phyloP scores from a whole-genome alignment of 176 grass and related monocot species.

The Otatea glauca region DNA sequence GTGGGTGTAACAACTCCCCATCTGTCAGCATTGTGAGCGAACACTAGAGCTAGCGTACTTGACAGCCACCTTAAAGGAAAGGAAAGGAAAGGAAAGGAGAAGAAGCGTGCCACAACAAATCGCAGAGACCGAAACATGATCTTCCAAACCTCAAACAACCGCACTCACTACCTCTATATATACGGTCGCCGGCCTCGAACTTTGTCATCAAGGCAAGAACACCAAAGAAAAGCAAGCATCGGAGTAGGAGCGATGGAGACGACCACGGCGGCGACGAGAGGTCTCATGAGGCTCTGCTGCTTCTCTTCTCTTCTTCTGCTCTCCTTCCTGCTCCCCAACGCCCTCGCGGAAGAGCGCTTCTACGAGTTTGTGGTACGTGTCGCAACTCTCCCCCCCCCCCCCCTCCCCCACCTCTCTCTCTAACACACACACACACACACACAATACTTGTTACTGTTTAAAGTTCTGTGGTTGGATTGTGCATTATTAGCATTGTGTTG shows the following conservation, averaged over 20 bases:
- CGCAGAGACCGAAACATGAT: conserved; percentile 63
- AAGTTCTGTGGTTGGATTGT: not conserved
- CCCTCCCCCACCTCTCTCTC: too few species aligned
- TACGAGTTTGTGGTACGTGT: conserved; percentile 77
- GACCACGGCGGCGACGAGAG: not conserved
- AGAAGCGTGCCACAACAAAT: not conserved
- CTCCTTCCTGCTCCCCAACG: conserved; percentile 34
- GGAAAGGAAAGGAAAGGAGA: not conserved
- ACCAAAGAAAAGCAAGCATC: conserved; percentile 1
- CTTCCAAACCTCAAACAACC: conserved; percentile 77
- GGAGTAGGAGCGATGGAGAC: conserved; percentile 37
- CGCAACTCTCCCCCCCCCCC: not conserved
- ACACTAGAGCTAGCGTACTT: conserved; percentile 32
- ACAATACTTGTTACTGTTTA: too few species aligned
- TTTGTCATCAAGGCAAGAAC: conserved; percentile 38
- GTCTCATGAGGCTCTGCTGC: conserved; percentile 30
- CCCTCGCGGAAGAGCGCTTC: conserved; percentile 71
- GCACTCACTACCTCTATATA: conserved; percentile 38
- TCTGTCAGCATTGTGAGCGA: not conserved
- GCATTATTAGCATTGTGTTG: not conserved
- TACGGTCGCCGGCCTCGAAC: not conserved
- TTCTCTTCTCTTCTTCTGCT: conserved; percentile 47
- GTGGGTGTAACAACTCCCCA: conserved; percentile 68
- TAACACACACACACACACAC: too few species aligned
- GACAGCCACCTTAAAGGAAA: conserved; percentile 39